Evolutionary conservation across 164 flowering plant genomes (phyloP).

Genomic region (Stephania yunnanensis): DNA sequence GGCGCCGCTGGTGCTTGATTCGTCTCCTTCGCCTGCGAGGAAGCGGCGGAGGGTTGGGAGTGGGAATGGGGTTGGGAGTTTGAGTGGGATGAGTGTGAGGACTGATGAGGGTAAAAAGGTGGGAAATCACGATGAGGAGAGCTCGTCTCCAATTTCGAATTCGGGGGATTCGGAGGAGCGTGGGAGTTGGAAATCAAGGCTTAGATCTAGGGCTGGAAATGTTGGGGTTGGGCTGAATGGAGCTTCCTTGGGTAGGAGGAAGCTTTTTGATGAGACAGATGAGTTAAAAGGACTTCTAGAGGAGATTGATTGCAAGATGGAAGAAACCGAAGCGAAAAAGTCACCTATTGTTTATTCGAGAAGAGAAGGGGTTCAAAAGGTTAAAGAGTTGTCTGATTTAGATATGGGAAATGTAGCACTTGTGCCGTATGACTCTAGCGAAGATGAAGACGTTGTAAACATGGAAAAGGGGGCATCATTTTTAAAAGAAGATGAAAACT

Average conservation of each 20-base stretch:
- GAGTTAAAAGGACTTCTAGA: slow-evolving; percentile 17
- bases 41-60: slow-evolving; percentile 32
- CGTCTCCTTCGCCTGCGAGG: slow-evolving; percentile 55
- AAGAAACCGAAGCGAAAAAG: slow-evolving; percentile 17
- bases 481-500: slow-evolving; percentile 15
- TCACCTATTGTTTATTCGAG: slow-evolving; percentile 29
- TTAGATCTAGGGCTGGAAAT: slow-evolving; percentile 51
- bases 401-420: slow-evolving; percentile 20
- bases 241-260: slow-evolving; percentile 41
- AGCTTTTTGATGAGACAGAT: slow-evolving; percentile 40
- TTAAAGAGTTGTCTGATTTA: slow-evolving; percentile 18
- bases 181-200: slow-evolving; percentile 53
- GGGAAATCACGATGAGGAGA: slow-evolving; percentile 15
- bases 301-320: slow-evolving; percentile 18
- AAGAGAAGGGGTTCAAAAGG: slow-evolving; percentile 23
- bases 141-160: slow-evolving; percentile 8
- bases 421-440: slow-evolving; percentile 7
- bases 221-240: slow-evolving; percentile 10
- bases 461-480: slow-evolving; percentile 11
- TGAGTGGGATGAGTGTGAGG: slow-evolving; percentile 9
- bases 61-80: slow-evolving; percentile 8
- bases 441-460: slow-evolving; percentile 13
- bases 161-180: slow-evolving; percentile 28
- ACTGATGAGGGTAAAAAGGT: slow-evolving; percentile 16
- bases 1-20: slow-evolving; percentile 54